Evolutionary conservation across 306 rosid genomes (phyloP), one percentile per base, ranked within the genome.

Genomic region (Glycine soja): DNA sequence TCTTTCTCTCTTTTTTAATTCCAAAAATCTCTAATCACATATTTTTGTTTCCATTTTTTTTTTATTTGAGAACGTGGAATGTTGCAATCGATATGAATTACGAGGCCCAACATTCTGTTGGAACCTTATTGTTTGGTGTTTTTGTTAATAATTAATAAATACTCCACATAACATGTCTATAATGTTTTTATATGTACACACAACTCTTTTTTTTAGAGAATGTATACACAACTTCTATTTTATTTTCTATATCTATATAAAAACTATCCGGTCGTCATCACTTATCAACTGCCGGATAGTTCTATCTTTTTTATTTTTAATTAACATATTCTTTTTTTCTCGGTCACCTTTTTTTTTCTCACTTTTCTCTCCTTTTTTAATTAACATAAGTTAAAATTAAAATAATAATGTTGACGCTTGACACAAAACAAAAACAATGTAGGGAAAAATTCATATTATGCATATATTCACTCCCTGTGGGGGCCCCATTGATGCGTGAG

Each of bases 1-100:
- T 2, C 36, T 19, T 1, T 2, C 5, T 5, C 2, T 34, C 62
- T 6, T 45, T 58, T 74, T 45, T 75, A 42, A 68, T 43, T 50
- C 46, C 0, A 0, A 47, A 71, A 19, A 16, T 56, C 62, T 24
- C 8, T 7, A 3, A 3, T 85, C 80, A 85, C 88, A 63, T 53
- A 10, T 18, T 52, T 69, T 13, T 51, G 0, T n/a, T 57, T 46
- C 0, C 2, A 0, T 0, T 36, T 36, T 0, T 3, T 0, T 12
- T 24, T 61, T n/a, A n/a, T n/a, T 30, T 30, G 11, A 0, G 10
- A 30, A 51, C 74, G 42, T 51, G 78, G 78, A 62, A 19, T 7
- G 80, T 75, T 52, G 68, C 61, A 7, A 16, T 43, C 80, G 54
- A n/a, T n/a, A 32, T 10, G 24, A 12, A 56, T 74, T 74, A 43